phyloP scores from a whole-genome alignment of 2,329 filamentous ascomycete species.

The Botrytis medusae region DNA sequence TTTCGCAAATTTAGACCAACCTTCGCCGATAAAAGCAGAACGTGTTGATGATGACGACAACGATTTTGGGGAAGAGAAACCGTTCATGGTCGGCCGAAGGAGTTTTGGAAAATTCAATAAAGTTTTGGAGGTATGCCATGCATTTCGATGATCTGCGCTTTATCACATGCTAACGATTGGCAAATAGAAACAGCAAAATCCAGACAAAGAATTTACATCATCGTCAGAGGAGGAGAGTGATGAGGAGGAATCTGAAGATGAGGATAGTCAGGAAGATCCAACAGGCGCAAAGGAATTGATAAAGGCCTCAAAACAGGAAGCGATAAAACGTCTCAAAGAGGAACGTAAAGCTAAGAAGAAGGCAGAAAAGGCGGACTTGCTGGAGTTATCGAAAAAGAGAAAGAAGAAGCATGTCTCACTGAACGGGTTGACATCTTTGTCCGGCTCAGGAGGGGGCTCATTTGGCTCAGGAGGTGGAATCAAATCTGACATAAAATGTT shows the following conservation, averaged over 20 bases:
- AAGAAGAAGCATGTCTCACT: constrained; percentile 67
- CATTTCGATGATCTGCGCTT: not conserved
- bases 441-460: constrained; percentile 42
- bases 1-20: constrained; percentile 51
- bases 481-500: constrained; percentile 46
- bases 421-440: constrained; percentile 61
- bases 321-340: constrained; percentile 44
- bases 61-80: constrained; percentile 36
- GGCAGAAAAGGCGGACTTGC: constrained; percentile 48
- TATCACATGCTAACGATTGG: constrained; percentile 22
- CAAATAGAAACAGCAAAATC: constrained; percentile 43
- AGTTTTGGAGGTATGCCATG: constrained; percentile 39
- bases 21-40: constrained; percentile 25
- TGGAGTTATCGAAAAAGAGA: constrained; percentile 56
- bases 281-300: constrained; percentile 48
- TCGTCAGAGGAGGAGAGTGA: constrained; percentile 39
- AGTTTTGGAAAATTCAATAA: constrained; percentile 52
- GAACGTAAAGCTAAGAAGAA: constrained; percentile 50
- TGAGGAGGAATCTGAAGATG: constrained; percentile 28
- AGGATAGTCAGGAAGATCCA: constrained; percentile 39
- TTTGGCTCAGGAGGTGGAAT: constrained; percentile 32
- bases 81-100: constrained; percentile 44
- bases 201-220: constrained; percentile 40
- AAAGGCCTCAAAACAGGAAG: constrained; percentile 47
- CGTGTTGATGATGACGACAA: constrained; percentile 35